Percentiles rank a stretch among this genome's conserved stretches.
Conservation (phyloP, 1,284 basidiomycete species). For the Coniferiporia weirii region DNA sequence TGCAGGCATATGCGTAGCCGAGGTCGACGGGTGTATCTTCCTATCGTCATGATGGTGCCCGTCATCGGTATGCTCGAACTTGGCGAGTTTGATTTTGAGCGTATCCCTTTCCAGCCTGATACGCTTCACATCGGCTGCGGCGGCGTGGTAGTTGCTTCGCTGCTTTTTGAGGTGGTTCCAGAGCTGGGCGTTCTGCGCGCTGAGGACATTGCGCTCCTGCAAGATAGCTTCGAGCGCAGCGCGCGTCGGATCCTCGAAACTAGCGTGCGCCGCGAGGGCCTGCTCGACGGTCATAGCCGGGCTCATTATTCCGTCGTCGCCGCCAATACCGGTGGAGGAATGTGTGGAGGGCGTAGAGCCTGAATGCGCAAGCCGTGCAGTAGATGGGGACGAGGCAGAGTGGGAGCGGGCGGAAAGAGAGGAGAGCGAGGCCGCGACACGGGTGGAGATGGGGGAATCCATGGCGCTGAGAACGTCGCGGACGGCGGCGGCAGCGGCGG, state of each 20-base stretch:
- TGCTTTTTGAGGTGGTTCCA: constrained; percentile 94
- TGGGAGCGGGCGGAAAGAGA: constrained; percentile 18
- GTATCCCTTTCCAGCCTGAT: constrained; percentile 75
- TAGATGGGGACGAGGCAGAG: constrained; percentile 22
- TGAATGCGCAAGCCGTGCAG: constrained; percentile 23
- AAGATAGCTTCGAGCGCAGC: constrained; percentile 72
- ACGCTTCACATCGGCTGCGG: constrained; percentile 76
- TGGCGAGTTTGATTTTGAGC: constrained; percentile 48
- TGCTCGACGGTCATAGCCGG: constrained; percentile 44
- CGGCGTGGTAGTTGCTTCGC: constrained; percentile 61
- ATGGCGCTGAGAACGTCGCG: constrained; percentile 6
- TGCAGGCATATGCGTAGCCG: constrained; percentile 2
- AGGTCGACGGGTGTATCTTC: constrained; percentile 15
- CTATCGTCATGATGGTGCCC: constrained; percentile 30
- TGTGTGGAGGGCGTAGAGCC: constrained; percentile 26
- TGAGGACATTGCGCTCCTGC: constrained; percentile 71
- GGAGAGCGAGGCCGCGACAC: constrained; percentile 18
- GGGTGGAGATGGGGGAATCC: constrained; percentile 9
- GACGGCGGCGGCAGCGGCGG: constrained; percentile 2
- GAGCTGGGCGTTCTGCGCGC: constrained; percentile 79
- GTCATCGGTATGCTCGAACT: constrained; percentile 29
- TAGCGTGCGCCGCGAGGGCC: constrained; percentile 49
- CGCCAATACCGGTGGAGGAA: constrained; percentile 25
- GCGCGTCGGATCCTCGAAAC: constrained; percentile 47
- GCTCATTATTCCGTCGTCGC: constrained; percentile 22